These are phyloP conservation scores for Vaccinium macrocarpon DNA, from an alignment of 148 eudicot species.

Conservation along the genomic window DNA sequence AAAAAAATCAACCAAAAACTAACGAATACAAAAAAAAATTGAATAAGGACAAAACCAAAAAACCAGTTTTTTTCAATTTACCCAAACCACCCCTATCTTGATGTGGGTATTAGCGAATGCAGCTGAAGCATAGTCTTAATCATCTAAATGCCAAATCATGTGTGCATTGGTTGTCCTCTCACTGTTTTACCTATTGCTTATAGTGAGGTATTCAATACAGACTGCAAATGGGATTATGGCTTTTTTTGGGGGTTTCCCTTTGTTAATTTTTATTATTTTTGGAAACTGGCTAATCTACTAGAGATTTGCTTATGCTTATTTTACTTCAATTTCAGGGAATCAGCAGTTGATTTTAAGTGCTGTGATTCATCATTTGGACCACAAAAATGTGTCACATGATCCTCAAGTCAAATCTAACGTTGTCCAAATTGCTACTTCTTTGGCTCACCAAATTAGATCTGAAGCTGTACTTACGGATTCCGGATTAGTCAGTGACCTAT, in stretches of 20 bases:
- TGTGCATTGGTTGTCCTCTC: not conserved
- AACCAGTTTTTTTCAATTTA: no score
- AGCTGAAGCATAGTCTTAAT: not conserved
- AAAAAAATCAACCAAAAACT: no score
- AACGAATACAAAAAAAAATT: no score
- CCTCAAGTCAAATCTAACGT: slow-evolving; percentile 64
- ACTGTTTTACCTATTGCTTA: not conserved
- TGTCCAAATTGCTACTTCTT: slow-evolving; percentile 67
- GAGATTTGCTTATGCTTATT: not conserved
- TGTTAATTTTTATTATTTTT: not conserved
- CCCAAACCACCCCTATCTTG: no score
- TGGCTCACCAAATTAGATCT: slow-evolving; percentile 79
- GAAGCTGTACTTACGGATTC: slow-evolving; percentile 54
- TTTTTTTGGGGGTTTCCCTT: not conserved
- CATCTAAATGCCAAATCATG: not conserved
- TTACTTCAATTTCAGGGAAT: slow-evolving; percentile 48
- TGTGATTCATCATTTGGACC: slow-evolving; percentile 90
- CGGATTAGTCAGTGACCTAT: slow-evolving; percentile 78
- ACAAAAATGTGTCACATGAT: slow-evolving; percentile 81
- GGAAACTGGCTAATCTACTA: not conserved
- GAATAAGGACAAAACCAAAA: no score
- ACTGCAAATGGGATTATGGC: not conserved
- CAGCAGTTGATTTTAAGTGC: slow-evolving; percentile 61
- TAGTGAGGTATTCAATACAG: not conserved
- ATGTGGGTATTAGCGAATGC: not conserved